Conservation (phyloP, 75 land plant genomes). For the Cupressus sempervirens region DNA sequence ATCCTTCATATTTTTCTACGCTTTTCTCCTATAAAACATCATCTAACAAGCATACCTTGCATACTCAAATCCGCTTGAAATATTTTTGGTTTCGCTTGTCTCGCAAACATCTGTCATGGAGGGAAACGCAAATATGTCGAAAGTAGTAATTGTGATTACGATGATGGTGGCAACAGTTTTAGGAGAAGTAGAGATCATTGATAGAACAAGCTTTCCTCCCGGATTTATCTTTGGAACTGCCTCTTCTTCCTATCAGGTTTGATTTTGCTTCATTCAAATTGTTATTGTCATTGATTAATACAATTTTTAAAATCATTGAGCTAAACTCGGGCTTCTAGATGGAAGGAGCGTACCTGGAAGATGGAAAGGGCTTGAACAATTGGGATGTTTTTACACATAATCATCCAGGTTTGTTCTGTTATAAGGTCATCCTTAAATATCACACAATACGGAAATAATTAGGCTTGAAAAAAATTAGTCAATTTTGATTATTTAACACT, state of each 20-base stretch:
- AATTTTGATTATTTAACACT: no score
- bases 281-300: no score
- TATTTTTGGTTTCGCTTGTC: no score
- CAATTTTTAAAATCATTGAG: no score
- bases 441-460: no score
- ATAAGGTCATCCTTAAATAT: neutral
- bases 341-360: slow-evolving; percentile 51
- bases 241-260: slow-evolving; percentile 54
- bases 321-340: slow-evolving; percentile 15
- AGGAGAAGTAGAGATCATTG: slow-evolving; percentile 6
- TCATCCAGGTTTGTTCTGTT: slow-evolving; percentile 18
- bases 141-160: neutral
- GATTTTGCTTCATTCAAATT: neutral
- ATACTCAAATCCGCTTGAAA: no score
- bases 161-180: neutral
- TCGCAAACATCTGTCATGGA: no score
- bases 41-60: no score
- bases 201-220: slow-evolving; percentile 37
- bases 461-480: no score
- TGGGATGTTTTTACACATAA: slow-evolving; percentile 45
- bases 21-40: no score
- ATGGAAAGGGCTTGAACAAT: slow-evolving; percentile 11
- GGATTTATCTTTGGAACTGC: slow-evolving; percentile 47
- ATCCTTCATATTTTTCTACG: no score
- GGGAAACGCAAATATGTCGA: neutral